Conservation (phyloP, 805 yeast species). For the Ogataea nonfermentans region DNA sequence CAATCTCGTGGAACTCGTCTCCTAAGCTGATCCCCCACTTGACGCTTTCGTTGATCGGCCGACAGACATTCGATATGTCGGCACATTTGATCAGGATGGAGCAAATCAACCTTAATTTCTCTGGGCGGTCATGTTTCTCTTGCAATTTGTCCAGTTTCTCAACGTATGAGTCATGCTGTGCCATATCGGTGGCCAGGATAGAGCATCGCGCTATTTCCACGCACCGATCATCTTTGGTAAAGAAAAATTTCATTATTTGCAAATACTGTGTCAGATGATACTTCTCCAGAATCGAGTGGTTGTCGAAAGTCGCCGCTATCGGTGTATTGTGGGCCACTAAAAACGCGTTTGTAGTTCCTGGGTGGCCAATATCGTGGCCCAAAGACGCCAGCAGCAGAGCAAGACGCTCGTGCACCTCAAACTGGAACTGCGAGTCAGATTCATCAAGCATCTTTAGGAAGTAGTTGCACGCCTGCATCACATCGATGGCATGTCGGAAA, state of each 20-base stretch:
- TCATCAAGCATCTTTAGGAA: constrained; percentile 36
- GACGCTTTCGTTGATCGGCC: constrained; percentile 71
- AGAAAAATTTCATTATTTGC: constrained; percentile 33
- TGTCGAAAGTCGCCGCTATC: constrained; percentile 58
- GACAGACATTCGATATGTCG: constrained; percentile 89
- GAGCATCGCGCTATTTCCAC: constrained; percentile 15
- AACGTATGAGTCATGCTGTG: constrained; percentile 73
- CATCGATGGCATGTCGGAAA: constrained; percentile 94
- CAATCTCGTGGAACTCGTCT: constrained; percentile 72
- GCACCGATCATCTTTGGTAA: constrained; percentile 6
- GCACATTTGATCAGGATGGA: constrained; percentile 87
- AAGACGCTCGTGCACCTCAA: constrained; percentile 41
- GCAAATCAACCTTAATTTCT: constrained; percentile 43
- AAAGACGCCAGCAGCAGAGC: constrained; percentile 75
- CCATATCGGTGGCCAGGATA: constrained; percentile 92
- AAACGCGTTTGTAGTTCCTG: constrained; percentile 86
- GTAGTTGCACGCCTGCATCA: constrained; percentile 82
- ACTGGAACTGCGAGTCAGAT: constrained; percentile 11
- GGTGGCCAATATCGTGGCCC: constrained; percentile 97
- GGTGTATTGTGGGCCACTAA: constrained; percentile 59
- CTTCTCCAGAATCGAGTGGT: constrained; percentile 73
- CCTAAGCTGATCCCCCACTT: constrained; percentile 86
- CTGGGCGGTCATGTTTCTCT: constrained; percentile 25
- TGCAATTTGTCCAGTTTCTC: constrained; percentile 44
- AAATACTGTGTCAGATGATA: constrained; percentile 72